Evolutionary conservation across 73 alveolate species (phyloP).

Genomic region (Tetrahymena malaccensis): DNA sequence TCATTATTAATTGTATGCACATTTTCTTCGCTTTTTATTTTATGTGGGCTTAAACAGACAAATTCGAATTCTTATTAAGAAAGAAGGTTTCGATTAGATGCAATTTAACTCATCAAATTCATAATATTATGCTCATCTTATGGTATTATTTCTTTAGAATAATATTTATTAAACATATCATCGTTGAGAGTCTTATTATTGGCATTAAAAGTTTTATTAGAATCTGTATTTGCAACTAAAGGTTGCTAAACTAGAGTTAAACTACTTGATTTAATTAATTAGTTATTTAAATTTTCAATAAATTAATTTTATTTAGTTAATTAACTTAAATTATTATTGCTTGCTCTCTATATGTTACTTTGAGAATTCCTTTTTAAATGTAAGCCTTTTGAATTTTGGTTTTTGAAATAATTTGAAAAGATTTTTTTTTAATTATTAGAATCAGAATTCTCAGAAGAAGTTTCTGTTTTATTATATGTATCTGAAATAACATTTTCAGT

Average conservation of each 20-base stretch:
- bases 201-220: background rate
- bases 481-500: background rate
- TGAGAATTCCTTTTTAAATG: background rate
- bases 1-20: background rate
- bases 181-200: background rate
- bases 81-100: background rate
- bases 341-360: background rate
- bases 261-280: background rate
- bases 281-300: background rate
- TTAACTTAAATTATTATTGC: too few relatives aligned
- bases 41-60: background rate
- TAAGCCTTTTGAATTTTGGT: background rate
- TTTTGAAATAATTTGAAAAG: too few relatives aligned
- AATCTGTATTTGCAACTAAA: background rate
- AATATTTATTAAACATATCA: background rate
- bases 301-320: too few relatives aligned
- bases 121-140: background rate
- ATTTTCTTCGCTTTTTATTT: background rate
- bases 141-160: background rate
- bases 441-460: background rate
- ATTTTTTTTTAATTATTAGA: background rate
- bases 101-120: background rate
- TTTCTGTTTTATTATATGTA: background rate
- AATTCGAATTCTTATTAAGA: background rate
- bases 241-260: background rate